Conservation (phyloP, 768 basidiomycete genomes). For the Suillus placidus region DNA sequence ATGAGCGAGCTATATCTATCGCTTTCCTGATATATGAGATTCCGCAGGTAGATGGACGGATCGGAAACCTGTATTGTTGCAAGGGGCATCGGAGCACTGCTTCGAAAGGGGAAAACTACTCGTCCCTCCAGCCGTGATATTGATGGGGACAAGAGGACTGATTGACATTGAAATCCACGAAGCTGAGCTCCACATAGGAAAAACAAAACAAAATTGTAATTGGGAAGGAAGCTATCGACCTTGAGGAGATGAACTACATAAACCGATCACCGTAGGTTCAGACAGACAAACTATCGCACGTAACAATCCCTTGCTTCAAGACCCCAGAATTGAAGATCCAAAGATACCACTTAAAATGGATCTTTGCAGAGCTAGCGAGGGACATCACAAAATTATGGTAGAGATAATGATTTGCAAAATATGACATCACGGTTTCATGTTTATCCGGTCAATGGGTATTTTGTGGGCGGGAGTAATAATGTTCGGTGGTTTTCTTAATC, state of each 20-base stretch:
- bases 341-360: neutral
- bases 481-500: neutral
- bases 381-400: neutral
- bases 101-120: neutral
- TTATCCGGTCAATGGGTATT: neutral
- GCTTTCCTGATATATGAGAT: neutral
- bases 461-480: neutral
- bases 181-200: neutral
- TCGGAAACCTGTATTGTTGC: neutral
- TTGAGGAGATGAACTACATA: neutral
- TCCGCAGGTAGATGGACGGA: neutral
- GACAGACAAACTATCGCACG: neutral
- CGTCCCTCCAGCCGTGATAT: neutral
- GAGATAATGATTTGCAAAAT: too few relatives aligned
- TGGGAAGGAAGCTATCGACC: neutral
- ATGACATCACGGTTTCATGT: neutral
- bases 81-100: neutral
- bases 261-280: neutral
- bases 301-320: neutral
- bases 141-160: neutral
- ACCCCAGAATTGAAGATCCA: neutral
- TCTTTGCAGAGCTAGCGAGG: neutral
- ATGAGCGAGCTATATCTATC: neutral
- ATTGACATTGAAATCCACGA: neutral
- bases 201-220: neutral